Percentiles rank a stretch among this genome's conserved stretches.
Evolutionary conservation across 2,329 filamentous ascomycete species (phyloP).

Genomic region (Zasmidium citrigriseum): DNA sequence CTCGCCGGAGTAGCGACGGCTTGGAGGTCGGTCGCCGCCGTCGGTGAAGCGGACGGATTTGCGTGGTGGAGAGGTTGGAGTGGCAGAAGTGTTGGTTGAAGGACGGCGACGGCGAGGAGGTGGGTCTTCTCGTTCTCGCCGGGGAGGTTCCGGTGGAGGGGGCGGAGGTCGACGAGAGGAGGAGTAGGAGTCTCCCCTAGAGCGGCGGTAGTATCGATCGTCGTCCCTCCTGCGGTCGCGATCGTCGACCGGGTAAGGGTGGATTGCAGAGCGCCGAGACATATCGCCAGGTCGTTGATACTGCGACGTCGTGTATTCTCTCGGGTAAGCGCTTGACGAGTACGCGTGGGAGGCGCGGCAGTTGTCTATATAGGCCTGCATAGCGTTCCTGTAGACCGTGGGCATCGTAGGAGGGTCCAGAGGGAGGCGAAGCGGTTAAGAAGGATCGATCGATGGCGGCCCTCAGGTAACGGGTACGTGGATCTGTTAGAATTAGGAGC

Average conservation of each 20-base stretch:
- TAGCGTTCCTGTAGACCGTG: not conserved
- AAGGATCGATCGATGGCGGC: not conserved
- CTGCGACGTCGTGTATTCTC: slow-evolving; percentile 1
- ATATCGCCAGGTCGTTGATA: not conserved
- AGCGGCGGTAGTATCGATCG: not conserved
- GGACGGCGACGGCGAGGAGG: slow-evolving; percentile 1
- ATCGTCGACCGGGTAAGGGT: not conserved
- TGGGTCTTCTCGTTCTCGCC: not conserved
- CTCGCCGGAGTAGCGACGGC: not conserved
- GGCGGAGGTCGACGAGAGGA: slow-evolving; percentile 10
- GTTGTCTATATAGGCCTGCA: slow-evolving; percentile 15
- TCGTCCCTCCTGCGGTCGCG: slow-evolving; percentile 2
- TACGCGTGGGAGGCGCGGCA: slow-evolving; percentile 14
- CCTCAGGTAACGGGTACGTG: not conserved
- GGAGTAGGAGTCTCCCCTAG: slow-evolving; percentile 5
- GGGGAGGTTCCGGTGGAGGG: not conserved
- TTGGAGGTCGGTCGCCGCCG: slow-evolving; percentile 12
- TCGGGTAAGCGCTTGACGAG: slow-evolving; percentile 3
- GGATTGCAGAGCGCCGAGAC: not conserved
- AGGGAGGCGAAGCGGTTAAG: not conserved
- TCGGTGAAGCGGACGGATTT: slow-evolving; percentile 24
- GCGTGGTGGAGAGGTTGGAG: slow-evolving; percentile 5
- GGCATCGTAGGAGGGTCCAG: not conserved
- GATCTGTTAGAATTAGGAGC: not conserved
- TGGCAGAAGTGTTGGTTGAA: slow-evolving; percentile 3